Percentiles rank a stretch among this genome's conserved stretches.
phyloP scores from a whole-genome alignment of 805 yeast genomes.

The Starmera quercuum region DNA sequence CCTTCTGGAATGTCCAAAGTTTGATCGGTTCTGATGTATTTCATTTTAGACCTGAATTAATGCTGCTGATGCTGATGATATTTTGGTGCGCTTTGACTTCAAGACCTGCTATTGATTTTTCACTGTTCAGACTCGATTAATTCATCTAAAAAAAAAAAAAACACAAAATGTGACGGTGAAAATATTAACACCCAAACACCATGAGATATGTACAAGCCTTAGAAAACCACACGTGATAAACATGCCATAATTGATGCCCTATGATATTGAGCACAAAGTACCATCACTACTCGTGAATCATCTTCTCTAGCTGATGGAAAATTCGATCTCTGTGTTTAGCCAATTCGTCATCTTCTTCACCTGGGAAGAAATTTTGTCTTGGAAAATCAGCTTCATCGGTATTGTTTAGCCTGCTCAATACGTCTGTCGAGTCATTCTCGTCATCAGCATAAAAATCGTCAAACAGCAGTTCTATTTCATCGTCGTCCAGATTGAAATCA shows the following conservation, averaged over 20 bases:
- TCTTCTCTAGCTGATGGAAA: conserved; percentile 46
- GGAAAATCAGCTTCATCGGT: conserved; percentile 23
- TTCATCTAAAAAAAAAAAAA: no score
- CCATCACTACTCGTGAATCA: conserved; percentile 45
- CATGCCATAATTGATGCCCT: no score
- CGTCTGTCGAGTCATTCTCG: conserved; percentile 17
- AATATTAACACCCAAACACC: no score
- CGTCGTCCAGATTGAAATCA: conserved; percentile 22
- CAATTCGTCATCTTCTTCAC: conserved; percentile 50
- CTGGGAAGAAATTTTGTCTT: conserved; percentile 48
- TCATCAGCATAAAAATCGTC: conserved; percentile 56
- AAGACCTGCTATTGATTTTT: no score
- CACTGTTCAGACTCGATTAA: no score
- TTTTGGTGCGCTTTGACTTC: no score
- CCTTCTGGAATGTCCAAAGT: conserved; percentile 83
- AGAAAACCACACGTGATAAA: no score
- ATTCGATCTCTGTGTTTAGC: conserved; percentile 60
- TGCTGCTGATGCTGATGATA: neutral
- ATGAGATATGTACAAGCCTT: no score
- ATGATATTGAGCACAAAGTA: no score
- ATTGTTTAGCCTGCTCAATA: conserved; percentile 27
- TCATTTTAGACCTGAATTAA: conserved; percentile 39
- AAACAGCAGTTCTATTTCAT: conserved; percentile 61
- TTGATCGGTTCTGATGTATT: conserved; percentile 85
- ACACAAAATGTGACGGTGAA: no score